Conservation (phyloP, 169 alveolate genomes). For the Plasmodium blacklocki region DNA sequence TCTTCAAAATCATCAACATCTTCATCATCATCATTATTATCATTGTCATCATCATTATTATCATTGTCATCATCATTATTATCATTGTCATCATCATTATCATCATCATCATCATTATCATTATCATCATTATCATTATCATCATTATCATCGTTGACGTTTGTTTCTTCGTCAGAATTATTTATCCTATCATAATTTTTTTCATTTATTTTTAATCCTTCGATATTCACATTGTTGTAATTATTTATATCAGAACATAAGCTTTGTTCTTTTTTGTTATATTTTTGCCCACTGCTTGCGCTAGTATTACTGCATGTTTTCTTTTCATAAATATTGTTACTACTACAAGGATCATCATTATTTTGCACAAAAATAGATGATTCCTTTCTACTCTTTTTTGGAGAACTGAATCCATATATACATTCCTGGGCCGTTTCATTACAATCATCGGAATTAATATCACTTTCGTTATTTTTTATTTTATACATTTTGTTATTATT, state of each 20-base stretch:
- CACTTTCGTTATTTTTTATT: constrained; percentile 44
- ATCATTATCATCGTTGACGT: constrained; percentile 1
- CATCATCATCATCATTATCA: background rate
- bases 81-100: background rate
- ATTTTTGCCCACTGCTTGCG: background rate
- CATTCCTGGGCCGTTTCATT: constrained; percentile 74
- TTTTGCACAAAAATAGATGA: background rate
- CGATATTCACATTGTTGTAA: constrained; percentile 8
- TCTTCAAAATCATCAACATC: constrained; percentile 8
- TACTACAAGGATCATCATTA: background rate
- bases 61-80: background rate
- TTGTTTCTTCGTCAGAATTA: background rate
- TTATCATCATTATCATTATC: background rate
- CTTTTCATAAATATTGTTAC: background rate
- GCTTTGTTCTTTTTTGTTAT: background rate
- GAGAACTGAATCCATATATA: constrained; percentile 46
- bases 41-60: background rate
- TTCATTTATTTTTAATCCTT: constrained; percentile 25
- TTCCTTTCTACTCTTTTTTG: constrained; percentile 20
- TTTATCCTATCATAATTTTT: constrained; percentile 7
- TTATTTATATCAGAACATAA: background rate
- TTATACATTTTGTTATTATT: constrained; percentile 32
- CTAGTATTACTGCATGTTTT: background rate
- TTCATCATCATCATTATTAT: constrained; percentile 5
- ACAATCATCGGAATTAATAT: constrained; percentile 70